phyloP scores from a whole-genome alignment of 257 asterid genomes.

The Nicotiana sylvestris region DNA sequence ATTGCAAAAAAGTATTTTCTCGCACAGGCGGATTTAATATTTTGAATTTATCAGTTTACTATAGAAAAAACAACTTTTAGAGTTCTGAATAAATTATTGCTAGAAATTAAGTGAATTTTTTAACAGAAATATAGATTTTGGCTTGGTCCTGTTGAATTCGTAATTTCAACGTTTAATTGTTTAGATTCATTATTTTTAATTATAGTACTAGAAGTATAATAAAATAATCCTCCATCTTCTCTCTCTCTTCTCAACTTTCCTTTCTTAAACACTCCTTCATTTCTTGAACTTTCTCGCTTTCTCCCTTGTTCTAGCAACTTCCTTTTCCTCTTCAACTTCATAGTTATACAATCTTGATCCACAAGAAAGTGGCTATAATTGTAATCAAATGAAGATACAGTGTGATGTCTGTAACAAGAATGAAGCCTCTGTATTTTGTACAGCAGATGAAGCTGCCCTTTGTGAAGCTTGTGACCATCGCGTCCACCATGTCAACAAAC shows the following conservation, averaged over 20 bases:
- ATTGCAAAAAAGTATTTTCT: too few relatives aligned
- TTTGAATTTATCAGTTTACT: too few relatives aligned
- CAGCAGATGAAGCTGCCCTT: conserved; percentile 39
- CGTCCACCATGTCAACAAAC: conserved; percentile 30
- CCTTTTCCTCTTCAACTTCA: background rate
- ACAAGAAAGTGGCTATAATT: background rate
- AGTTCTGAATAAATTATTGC: too few relatives aligned
- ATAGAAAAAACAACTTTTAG: too few relatives aligned
- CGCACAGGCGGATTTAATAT: too few relatives aligned
- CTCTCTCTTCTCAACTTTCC: background rate
- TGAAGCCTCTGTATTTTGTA: conserved; percentile 30
- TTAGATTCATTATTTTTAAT: background rate
- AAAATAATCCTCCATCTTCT: background rate
- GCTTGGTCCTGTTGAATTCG: too few relatives aligned
- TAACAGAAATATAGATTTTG: too few relatives aligned
- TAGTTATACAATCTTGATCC: background rate
- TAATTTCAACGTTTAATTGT: too few relatives aligned
- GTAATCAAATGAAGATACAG: conserved; percentile 35
- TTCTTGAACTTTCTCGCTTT: background rate
- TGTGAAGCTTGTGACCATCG: conserved; percentile 29
- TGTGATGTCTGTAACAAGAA: conserved; percentile 29
- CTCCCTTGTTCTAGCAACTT: background rate
- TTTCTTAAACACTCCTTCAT: background rate
- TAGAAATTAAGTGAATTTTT: background rate
- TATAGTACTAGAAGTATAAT: background rate